phyloP scores from a whole-genome alignment of 139 green algal genomes.

The Chlorella sp. region DNA sequence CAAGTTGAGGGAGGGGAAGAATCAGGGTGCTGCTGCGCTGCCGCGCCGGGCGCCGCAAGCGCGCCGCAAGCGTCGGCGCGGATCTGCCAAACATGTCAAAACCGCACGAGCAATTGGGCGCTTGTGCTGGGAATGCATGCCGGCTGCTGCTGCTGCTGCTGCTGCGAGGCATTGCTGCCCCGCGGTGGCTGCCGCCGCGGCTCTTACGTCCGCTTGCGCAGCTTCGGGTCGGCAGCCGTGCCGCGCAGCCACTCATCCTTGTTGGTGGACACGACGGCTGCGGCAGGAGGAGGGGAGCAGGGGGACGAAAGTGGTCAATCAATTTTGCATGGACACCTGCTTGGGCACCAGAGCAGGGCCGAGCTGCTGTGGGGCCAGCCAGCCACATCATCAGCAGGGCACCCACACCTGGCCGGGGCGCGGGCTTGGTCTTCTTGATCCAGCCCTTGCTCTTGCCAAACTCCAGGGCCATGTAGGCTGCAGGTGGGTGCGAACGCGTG shows the following conservation, averaged over 20 bases:
- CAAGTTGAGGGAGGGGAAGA: too few relatives aligned
- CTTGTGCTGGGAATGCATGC: neutral
- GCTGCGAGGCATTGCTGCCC: neutral
- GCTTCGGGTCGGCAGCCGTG: slow-evolving; percentile 20
- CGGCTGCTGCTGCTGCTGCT: slow-evolving; percentile 4
- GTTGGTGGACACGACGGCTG: slow-evolving; percentile 29
- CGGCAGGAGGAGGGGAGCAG: neutral
- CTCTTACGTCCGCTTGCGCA: slow-evolving; percentile 24
- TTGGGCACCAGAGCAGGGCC: neutral
- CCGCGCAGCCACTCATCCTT: slow-evolving; percentile 40
- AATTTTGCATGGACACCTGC: too few relatives aligned
- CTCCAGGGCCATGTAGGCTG: slow-evolving; percentile 27
- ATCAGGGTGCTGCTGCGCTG: too few relatives aligned
- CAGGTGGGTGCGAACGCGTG: neutral
- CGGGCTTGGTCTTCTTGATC: slow-evolving; percentile 41
- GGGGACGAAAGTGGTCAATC: too few relatives aligned
- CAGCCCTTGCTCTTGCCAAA: slow-evolving; percentile 40
- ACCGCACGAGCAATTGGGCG: too few relatives aligned
- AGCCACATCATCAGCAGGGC: neutral
- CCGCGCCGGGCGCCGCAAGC: too few relatives aligned
- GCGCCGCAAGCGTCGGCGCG: too few relatives aligned
- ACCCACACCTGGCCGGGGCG: slow-evolving; percentile 12
- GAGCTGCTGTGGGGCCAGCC: too few relatives aligned
- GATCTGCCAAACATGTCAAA: too few relatives aligned
- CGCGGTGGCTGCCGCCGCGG: neutral